Percentiles rank a stretch among this genome's conserved stretches.
Conservation (phyloP, 1,139 yeast genomes). For the Pichia sp. region DNA sequence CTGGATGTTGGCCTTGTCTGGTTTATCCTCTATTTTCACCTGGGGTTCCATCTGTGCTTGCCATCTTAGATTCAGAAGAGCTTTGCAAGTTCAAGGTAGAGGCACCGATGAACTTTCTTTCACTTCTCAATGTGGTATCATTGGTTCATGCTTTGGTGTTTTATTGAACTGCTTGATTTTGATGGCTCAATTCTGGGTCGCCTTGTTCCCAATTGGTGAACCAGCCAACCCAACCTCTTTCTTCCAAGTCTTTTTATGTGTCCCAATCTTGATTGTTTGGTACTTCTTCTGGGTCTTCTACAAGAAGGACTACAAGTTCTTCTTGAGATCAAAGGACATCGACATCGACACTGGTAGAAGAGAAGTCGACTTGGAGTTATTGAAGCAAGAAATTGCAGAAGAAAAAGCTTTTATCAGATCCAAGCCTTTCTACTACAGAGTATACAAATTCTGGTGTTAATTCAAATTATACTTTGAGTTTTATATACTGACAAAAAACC, state of each 20-base stretch:
- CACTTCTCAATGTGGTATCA: slow-evolving; percentile 61
- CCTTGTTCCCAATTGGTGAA: slow-evolving; percentile 61
- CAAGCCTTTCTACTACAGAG: slow-evolving; percentile 50
- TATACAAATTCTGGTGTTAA: slow-evolving; percentile 55
- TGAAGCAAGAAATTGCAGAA: slow-evolving; percentile 61
- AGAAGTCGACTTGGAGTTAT: slow-evolving; percentile 58
- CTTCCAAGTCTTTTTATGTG: slow-evolving; percentile 60
- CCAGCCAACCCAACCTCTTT: slow-evolving; percentile 53
- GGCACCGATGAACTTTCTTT: slow-evolving; percentile 63
- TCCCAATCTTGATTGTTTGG: slow-evolving; percentile 55
- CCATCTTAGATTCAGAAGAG: slow-evolving; percentile 75
- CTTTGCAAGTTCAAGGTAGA: slow-evolving; percentile 63
- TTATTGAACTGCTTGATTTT: slow-evolving; percentile 59
- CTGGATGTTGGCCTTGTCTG: slow-evolving; percentile 82
- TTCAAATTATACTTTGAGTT: neutral
- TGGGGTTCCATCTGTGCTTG: slow-evolving; percentile 78
- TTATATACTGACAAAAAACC: neutral
- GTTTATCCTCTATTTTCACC: slow-evolving; percentile 77
- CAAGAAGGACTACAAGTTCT: slow-evolving; percentile 48
- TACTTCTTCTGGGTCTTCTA: slow-evolving; percentile 55
- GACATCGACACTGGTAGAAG: slow-evolving; percentile 71
- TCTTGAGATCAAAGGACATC: slow-evolving; percentile 47
- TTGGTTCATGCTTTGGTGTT: slow-evolving; percentile 67
- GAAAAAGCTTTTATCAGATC: slow-evolving; percentile 50
- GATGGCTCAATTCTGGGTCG: slow-evolving; percentile 71